Evolutionary conservation across 371 early-diverging fungal species (phyloP).

Genomic region (Chytridium lagenaria): DNA sequence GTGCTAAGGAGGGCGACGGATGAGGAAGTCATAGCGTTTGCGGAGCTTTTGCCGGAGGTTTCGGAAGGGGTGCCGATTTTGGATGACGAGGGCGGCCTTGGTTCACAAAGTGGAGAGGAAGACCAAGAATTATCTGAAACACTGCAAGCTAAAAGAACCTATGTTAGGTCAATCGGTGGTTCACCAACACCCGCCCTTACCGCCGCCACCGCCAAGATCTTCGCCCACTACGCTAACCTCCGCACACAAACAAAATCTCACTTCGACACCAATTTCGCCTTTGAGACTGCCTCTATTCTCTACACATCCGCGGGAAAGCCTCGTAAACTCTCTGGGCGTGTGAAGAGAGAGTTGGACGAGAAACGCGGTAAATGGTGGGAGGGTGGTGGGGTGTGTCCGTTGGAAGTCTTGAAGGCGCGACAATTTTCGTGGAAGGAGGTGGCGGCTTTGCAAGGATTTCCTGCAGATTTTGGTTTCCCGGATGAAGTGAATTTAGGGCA

Average conservation of each 20-base stretch:
- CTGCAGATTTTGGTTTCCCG: conserved; percentile 51
- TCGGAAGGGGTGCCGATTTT: too few species aligned
- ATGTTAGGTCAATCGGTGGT: too few species aligned
- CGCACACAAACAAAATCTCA: not conserved
- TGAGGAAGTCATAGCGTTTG: conserved; percentile 24
- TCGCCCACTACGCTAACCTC: not conserved
- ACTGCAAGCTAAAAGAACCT: too few species aligned
- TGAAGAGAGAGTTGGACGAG: conserved; percentile 38
- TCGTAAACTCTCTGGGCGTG: conserved; percentile 5
- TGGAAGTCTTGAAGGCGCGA: conserved; percentile 65
- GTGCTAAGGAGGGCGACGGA: conserved; percentile 52
- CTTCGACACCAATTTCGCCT: not conserved
- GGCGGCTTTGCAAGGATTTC: conserved; percentile 78
- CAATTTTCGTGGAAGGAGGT: conserved; percentile 79
- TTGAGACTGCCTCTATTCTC: not conserved
- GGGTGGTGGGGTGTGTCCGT: conserved; percentile 11
- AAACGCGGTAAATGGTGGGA: conserved; percentile 30
- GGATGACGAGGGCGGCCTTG: too few species aligned
- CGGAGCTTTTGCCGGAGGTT: too few species aligned
- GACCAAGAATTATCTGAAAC: too few species aligned
- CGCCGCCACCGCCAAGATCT: not conserved
- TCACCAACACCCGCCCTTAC: not conserved
- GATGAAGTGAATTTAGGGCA: conserved; percentile 30
- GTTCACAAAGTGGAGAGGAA: too few species aligned
- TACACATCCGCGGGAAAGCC: not conserved